Percentiles rank a stretch among this genome's conserved stretches.
phyloP scores from a whole-genome alignment of 768 basidiomycete genomes.

The Lenzites betulinus region DNA sequence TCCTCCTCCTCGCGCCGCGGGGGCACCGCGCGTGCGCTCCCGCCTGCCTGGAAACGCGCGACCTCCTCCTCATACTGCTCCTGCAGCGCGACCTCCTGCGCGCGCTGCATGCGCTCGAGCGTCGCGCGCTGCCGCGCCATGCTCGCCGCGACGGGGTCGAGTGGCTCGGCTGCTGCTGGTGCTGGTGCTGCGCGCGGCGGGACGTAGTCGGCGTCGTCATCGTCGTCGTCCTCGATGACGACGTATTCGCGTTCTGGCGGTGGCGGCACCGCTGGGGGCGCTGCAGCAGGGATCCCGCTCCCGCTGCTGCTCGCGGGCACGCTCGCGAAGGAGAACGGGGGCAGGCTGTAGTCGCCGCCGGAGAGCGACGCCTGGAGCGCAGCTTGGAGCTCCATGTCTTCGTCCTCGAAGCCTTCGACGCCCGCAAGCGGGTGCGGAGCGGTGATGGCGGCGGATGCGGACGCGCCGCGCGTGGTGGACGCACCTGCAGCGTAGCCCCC shows the following conservation, averaged over 20 bases:
- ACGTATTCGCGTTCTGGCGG: slow-evolving; percentile 17
- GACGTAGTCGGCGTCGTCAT: slow-evolving; percentile 23
- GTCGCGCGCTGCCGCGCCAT: slow-evolving; percentile 62
- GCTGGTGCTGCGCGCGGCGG: neutral
- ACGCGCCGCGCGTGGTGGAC: neutral
- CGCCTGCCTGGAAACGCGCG: slow-evolving; percentile 21
- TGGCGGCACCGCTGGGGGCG: neutral
- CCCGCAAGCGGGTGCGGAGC: slow-evolving; percentile 5
- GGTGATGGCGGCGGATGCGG: slow-evolving; percentile 14
- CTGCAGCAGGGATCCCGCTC: too few species aligned
- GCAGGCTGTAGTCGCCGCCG: slow-evolving; percentile 24
- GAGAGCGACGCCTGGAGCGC: slow-evolving; percentile 82
- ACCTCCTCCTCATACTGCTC: slow-evolving; percentile 53
- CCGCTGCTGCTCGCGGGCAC: neutral
- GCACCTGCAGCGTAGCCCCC: slow-evolving; percentile 1
- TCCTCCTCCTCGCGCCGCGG: slow-evolving; percentile 52
- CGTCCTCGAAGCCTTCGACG: slow-evolving; percentile 64
- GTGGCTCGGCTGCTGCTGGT: slow-evolving; percentile 18
- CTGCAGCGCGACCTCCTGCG: slow-evolving; percentile 68
- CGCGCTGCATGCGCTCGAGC: slow-evolving; percentile 61
- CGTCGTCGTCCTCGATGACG: slow-evolving; percentile 21
- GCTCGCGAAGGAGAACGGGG: neutral
- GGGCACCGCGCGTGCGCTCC: slow-evolving; percentile 5
- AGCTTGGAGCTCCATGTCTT: slow-evolving; percentile 86
- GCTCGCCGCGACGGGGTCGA: slow-evolving; percentile 66